phyloP scores from a whole-genome alignment of 2,329 filamentous ascomycete species.

The Colletotrichum falcatum region DNA sequence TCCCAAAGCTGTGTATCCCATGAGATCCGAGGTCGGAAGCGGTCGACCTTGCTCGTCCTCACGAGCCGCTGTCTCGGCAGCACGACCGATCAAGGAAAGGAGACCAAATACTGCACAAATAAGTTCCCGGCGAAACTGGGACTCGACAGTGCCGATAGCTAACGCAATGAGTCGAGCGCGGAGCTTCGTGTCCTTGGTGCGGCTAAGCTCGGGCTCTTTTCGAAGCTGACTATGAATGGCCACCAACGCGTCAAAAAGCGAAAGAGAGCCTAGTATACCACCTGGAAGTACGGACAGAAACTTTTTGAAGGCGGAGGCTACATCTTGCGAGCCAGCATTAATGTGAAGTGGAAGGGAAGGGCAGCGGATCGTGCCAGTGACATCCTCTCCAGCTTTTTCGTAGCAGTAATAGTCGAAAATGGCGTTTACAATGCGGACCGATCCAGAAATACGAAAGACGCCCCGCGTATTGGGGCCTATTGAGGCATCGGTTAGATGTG shows the following conservation, averaged over 20 bases:
- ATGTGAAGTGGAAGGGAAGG: conserved; percentile 72
- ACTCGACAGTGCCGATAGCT: conserved; percentile 69
- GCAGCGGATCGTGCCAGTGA: conserved; percentile 69
- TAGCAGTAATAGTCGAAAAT: conserved; percentile 74
- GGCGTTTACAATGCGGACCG: conserved; percentile 64
- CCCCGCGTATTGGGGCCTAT: conserved; percentile 62
- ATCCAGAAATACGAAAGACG: conserved; percentile 73
- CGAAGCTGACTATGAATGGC: conserved; percentile 69
- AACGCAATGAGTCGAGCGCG: conserved; percentile 75
- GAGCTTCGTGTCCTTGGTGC: conserved; percentile 66
- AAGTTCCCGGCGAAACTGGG: conserved; percentile 70
- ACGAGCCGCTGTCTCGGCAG: conserved; percentile 64
- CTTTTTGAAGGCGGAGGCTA: conserved; percentile 75
- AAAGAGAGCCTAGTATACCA: conserved; percentile 72
- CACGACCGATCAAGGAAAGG: conserved; percentile 69
- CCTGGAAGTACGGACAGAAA: conserved; percentile 73
- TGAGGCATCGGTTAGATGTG: conserved; percentile 38
- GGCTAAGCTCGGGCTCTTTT: conserved; percentile 62
- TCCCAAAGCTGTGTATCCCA: conserved; percentile 73
- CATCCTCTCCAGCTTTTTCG: conserved; percentile 59
- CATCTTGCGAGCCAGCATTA: conserved; percentile 70
- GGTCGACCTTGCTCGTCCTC: conserved; percentile 65
- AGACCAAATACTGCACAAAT: conserved; percentile 77
- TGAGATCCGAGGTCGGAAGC: conserved; percentile 67
- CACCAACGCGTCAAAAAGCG: conserved; percentile 71